phyloP scores from a whole-genome alignment of 371 early-diverging fungal species.

The Mortierella sp. region DNA sequence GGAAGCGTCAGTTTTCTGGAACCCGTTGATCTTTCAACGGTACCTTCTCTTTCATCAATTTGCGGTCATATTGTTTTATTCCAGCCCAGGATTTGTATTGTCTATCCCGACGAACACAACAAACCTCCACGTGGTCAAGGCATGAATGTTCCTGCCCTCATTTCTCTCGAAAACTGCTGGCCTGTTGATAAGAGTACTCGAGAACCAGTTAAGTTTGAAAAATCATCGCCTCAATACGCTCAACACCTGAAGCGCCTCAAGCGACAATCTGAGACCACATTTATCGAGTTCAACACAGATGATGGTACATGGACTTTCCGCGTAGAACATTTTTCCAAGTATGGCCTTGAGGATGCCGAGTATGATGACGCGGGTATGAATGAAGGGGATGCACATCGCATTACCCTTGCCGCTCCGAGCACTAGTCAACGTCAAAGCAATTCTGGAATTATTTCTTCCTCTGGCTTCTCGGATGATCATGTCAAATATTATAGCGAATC shows the following conservation, averaged over 20 bases:
- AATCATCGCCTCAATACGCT: slow-evolving; percentile 75
- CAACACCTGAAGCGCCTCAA: slow-evolving; percentile 79
- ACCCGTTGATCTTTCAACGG: slow-evolving; percentile 84
- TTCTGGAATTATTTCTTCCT: background rate
- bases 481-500: background rate
- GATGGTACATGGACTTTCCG: slow-evolving; percentile 92
- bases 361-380: slow-evolving; percentile 44
- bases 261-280: slow-evolving; percentile 76
- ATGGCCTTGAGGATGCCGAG: slow-evolving; percentile 70
- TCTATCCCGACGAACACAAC: slow-evolving; percentile 83
- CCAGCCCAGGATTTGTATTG: slow-evolving; percentile 73
- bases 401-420: slow-evolving; percentile 4
- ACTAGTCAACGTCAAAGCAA: background rate
- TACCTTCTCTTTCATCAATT: slow-evolving; percentile 76
- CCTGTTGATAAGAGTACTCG: slow-evolving; percentile 82
- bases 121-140: slow-evolving; percentile 90
- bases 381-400: background rate
- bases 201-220: slow-evolving; percentile 72
- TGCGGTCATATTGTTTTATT: slow-evolving; percentile 86
- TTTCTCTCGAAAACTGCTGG: slow-evolving; percentile 86
- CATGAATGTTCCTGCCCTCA: slow-evolving; percentile 89
- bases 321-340: slow-evolving; percentile 89
- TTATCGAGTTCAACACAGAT: slow-evolving; percentile 77
- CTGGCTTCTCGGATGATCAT: slow-evolving; percentile 2
- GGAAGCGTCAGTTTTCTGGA: slow-evolving; percentile 84